Percentiles rank a stretch among this genome's conserved stretches.
Evolutionary conservation across 768 basidiomycete genomes (phyloP).

Genomic region (Amanita polypyramis): DNA sequence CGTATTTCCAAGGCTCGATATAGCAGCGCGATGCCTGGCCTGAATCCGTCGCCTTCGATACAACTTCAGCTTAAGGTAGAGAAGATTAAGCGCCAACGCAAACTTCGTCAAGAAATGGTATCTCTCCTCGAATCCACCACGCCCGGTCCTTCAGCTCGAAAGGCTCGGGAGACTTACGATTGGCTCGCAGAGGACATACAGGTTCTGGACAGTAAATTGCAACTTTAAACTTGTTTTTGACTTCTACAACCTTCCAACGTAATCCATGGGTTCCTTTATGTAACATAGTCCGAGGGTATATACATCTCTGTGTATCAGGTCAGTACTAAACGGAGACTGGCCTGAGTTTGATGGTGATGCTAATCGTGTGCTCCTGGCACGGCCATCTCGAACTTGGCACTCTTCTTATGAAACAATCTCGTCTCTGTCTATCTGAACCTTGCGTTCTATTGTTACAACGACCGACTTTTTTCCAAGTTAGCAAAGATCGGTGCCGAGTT

Average conservation of each 20-base stretch:
- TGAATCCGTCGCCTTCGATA: neutral
- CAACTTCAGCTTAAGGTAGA: conserved; percentile 4
- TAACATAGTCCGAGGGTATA: too few species aligned
- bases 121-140: neutral
- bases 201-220: neutral
- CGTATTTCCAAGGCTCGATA: neutral
- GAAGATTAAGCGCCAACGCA: conserved; percentile 6
- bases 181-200: conserved; percentile 2
- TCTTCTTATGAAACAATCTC: neutral
- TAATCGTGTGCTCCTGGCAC: neutral
- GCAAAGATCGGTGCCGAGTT: neutral
- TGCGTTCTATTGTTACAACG: conserved; percentile 2
- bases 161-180: conserved; percentile 1
- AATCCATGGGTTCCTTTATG: too few species aligned
- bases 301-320: too few species aligned
- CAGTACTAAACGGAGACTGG: too few species aligned
- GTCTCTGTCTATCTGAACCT: neutral
- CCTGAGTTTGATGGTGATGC: too few species aligned
- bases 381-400: neutral
- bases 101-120: conserved; percentile 3
- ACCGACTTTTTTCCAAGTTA: conserved; percentile 1
- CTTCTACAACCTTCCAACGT: too few species aligned
- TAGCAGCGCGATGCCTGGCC: neutral
- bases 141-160: neutral
- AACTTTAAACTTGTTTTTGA: too few species aligned